Evolutionary conservation across 1,284 basidiomycete genomes (phyloP).

Genomic region (Mrakiaceae sp.): DNA sequence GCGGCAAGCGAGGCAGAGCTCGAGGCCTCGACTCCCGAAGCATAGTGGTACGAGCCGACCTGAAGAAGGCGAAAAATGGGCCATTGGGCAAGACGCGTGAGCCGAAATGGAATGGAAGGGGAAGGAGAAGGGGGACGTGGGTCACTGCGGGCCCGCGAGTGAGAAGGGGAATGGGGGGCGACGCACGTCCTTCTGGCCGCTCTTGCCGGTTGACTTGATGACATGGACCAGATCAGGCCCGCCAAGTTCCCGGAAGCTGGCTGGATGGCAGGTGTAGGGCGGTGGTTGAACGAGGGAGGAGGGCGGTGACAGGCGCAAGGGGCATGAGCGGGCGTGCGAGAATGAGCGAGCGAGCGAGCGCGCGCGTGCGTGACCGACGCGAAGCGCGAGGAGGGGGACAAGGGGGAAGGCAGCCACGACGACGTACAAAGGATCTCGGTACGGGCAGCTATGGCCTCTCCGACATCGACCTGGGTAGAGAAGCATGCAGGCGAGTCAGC

Average conservation of each 20-base stretch:
- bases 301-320: too few relatives aligned
- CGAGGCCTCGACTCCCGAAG: slow-evolving; percentile 93
- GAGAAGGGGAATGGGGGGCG: not conserved
- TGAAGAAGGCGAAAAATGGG: slow-evolving; percentile 29
- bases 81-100: not conserved
- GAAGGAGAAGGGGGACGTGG: too few relatives aligned
- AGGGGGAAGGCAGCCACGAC: too few relatives aligned
- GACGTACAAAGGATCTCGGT: slow-evolving; percentile 84
- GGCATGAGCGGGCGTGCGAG: too few relatives aligned
- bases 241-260: slow-evolving; percentile 89
- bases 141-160: too few relatives aligned
- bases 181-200: slow-evolving; percentile 73
- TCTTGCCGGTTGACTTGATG: slow-evolving; percentile 76
- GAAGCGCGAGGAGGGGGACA: not conserved
- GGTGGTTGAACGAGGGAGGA: not conserved
- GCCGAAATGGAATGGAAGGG: not conserved
- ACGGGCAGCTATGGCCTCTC: slow-evolving; percentile 75
- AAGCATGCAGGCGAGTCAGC: too few relatives aligned
- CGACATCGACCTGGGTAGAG: slow-evolving; percentile 62
- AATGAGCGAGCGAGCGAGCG: too few relatives aligned
- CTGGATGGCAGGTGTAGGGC: slow-evolving; percentile 35
- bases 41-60: slow-evolving; percentile 87
- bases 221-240: slow-evolving; percentile 96
- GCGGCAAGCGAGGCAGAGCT: slow-evolving; percentile 94
- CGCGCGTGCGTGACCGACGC: too few relatives aligned